phyloP scores from a whole-genome alignment of 495 filamentous ascomycete species.

The Pseudevernia furfuracea region DNA sequence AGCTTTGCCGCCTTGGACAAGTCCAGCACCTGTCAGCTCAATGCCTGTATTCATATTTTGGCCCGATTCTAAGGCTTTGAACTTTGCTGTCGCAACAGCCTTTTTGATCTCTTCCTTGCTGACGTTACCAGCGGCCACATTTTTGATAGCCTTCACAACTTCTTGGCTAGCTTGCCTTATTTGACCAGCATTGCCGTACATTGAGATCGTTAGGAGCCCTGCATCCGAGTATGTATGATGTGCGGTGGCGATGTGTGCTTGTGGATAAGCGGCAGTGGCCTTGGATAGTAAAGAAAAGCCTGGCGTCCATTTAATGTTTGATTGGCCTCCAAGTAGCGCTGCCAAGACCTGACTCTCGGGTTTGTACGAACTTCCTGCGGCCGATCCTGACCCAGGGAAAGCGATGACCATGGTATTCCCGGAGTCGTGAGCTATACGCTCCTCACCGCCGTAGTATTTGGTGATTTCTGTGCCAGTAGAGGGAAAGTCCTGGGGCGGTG shows the following conservation, averaged over 20 bases:
- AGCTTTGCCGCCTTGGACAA: conserved; percentile 72
- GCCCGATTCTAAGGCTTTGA: conserved; percentile 76
- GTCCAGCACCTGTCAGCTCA: conserved; percentile 64
- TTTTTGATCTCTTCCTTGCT: conserved; percentile 81
- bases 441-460: conserved; percentile 92
- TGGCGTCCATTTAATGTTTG: conserved; percentile 89
- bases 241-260: conserved; percentile 58
- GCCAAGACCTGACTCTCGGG: conserved; percentile 84
- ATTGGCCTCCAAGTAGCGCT: conserved; percentile 81
- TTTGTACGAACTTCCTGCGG: conserved; percentile 61
- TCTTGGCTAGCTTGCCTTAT: conserved; percentile 55
- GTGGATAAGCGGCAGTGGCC: conserved; percentile 56
- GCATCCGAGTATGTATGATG: conserved; percentile 89
- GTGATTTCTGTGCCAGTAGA: conserved; percentile 43
- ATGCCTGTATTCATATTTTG: conserved; percentile 62
- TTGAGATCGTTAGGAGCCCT: conserved; percentile 74
- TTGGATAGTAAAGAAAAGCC: conserved; percentile 86
- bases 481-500: conserved; percentile 36
- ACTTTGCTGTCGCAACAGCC: conserved; percentile 87
- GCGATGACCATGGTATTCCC: conserved; percentile 77
- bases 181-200: conserved; percentile 62
- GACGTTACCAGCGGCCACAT: conserved; percentile 63
- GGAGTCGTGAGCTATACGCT: conserved; percentile 68
- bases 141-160: conserved; percentile 71
- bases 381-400: conserved; percentile 81